A percentile compares a stretch with the other conserved stretches of the same genome.
These are phyloP conservation scores for Camellia sinensis DNA, from an alignment of 148 eudicot genomes.

Conservation along the genomic window DNA sequence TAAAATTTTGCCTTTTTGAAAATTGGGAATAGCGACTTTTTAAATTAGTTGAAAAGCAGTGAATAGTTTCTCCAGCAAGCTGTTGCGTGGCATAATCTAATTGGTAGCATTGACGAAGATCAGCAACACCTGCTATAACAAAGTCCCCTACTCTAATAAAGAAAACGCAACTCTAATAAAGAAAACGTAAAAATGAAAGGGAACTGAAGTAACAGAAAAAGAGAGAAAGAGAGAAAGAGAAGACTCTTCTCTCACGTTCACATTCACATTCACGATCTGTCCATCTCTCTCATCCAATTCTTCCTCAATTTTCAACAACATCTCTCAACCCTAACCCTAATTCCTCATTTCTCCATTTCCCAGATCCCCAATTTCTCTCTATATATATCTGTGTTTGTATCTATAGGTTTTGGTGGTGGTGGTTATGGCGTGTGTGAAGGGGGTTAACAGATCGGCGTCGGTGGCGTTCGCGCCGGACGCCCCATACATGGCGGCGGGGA, in stretches of 20 bases:
- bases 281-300: not conserved
- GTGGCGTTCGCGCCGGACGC: conserved; percentile 80
- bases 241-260: not conserved
- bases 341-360: not conserved
- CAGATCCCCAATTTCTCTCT: not conserved
- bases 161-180: too few relatives aligned
- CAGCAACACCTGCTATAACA: too few relatives aligned
- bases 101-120: too few relatives aligned
- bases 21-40: too few relatives aligned
- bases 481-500: conserved; percentile 78
- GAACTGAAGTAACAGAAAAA: not conserved
- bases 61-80: too few relatives aligned
- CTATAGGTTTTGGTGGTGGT: conserved; percentile 28
- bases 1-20: too few relatives aligned
- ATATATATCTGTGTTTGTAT: not conserved
- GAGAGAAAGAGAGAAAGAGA: not conserved
- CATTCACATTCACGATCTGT: not conserved
- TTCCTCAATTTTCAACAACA: not conserved
- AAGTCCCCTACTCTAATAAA: too few relatives aligned
- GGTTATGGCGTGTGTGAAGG: conserved; percentile 59
- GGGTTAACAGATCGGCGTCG: conserved; percentile 74
- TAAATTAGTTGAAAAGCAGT: too few relatives aligned
- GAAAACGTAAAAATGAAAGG: too few relatives aligned
- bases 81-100: too few relatives aligned
- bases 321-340: not conserved